These are phyloP conservation scores for Ehretia macrophylla DNA, from an alignment of 257 asterid genomes.

Conservation along the genomic window DNA sequence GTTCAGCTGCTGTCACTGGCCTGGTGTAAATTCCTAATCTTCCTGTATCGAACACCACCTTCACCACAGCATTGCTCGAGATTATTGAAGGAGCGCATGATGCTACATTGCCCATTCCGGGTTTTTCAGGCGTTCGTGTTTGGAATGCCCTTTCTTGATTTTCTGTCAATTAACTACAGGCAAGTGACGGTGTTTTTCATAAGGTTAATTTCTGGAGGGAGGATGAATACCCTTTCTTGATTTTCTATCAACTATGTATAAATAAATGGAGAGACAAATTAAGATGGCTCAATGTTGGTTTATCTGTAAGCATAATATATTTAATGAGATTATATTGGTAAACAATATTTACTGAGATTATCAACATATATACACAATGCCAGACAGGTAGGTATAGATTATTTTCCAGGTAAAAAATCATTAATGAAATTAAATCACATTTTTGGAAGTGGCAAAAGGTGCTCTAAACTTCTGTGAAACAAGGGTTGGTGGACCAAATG, in stretches of 20 bases:
- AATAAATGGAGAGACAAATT: too few relatives aligned
- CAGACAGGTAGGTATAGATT: conserved; percentile 12
- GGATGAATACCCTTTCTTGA: background rate
- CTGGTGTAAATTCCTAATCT: conserved; percentile 40
- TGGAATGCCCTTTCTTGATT: background rate
- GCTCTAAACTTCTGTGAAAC: conserved; percentile 18
- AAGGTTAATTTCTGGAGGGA: too few relatives aligned
- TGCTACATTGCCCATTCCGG: conserved; percentile 67
- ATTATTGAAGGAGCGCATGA: conserved; percentile 54
- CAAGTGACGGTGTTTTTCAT: too few relatives aligned
- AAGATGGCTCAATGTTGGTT: conserved; percentile 8
- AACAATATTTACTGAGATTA: conserved; percentile 10
- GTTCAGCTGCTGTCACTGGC: conserved; percentile 44
- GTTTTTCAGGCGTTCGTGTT: background rate
- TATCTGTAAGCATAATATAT: conserved; percentile 11
- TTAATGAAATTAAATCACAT: conserved; percentile 12
- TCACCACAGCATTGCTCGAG: conserved; percentile 29
- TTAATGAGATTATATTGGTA: background rate
- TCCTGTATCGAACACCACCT: conserved; percentile 41
- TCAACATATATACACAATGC: conserved; percentile 7
- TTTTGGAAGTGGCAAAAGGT: conserved; percentile 6
- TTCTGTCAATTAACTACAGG: background rate
- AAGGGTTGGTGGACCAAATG: conserved; percentile 8
- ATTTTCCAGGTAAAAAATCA: conserved; percentile 6
- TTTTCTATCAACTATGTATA: background rate